A percentile compares a stretch with the other conserved stretches of the same genome.
These are phyloP conservation scores for Elsinoe necatrix DNA, from an alignment of 2,329 filamentous ascomycete species.

Conservation along the genomic window DNA sequence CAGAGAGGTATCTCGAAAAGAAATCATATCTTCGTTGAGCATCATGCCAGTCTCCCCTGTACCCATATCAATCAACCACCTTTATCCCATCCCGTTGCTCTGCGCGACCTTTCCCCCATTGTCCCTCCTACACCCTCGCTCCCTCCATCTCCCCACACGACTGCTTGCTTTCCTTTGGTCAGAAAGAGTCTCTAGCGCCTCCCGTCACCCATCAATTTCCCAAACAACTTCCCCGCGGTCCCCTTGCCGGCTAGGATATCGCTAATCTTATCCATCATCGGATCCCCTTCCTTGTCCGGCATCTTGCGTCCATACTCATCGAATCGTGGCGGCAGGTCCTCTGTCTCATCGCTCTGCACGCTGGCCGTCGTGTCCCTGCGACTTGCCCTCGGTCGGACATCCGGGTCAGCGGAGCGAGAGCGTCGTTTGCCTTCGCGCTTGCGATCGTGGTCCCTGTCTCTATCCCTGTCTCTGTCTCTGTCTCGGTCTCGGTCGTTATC, in stretches of 20 bases:
- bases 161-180: too few relatives aligned
- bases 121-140: too few relatives aligned
- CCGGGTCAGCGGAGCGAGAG: background rate
- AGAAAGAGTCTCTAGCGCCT: conserved; percentile 15
- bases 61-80: too few relatives aligned
- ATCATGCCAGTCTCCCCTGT: background rate
- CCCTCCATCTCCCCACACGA: too few relatives aligned
- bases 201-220: conserved; percentile 22
- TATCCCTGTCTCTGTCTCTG: background rate
- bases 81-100: too few relatives aligned
- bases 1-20: conserved; percentile 7
- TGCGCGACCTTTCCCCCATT: conserved; percentile 30
- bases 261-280: conserved; percentile 26
- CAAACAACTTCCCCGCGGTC: conserved; percentile 24
- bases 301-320: conserved; percentile 29
- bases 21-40: background rate
- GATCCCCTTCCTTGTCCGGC: conserved; percentile 23
- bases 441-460: conserved; percentile 4
- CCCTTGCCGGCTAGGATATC: conserved; percentile 26
- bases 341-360: conserved; percentile 24
- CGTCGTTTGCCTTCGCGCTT: conserved; percentile 8
- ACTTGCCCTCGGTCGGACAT: background rate
- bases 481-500: conserved; percentile 4
- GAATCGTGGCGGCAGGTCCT: conserved; percentile 31
- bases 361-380: conserved; percentile 15